phyloP scores from a whole-genome alignment of 2,329 filamentous ascomycete species.

The Talaromyces sp. region DNA sequence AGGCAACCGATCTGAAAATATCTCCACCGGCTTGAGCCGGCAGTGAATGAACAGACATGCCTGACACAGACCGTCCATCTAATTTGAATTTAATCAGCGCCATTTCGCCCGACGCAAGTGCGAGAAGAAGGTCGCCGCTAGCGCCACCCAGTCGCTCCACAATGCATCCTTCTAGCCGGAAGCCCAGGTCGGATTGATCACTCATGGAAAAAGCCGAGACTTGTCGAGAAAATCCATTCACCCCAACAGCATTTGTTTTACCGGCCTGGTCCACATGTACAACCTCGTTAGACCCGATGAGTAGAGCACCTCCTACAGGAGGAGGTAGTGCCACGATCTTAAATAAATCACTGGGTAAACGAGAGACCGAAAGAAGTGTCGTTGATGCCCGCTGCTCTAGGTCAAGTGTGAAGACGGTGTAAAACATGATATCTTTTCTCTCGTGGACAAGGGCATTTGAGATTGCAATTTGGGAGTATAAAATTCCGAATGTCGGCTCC shows the following conservation, averaged over 20 bases:
- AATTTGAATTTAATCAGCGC: slow-evolving; percentile 79
- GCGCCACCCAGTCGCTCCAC: slow-evolving; percentile 77
- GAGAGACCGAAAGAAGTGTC: slow-evolving; percentile 81
- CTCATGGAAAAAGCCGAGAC: slow-evolving; percentile 80
- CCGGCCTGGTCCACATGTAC: slow-evolving; percentile 96
- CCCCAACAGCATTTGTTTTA: slow-evolving; percentile 86
- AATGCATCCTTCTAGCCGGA: slow-evolving; percentile 79
- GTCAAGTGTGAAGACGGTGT: slow-evolving; percentile 94
- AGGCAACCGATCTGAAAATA: slow-evolving; percentile 63
- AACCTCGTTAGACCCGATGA: slow-evolving; percentile 86
- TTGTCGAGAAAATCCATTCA: slow-evolving; percentile 86
- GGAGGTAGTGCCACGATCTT: slow-evolving; percentile 79
- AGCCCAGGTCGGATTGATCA: slow-evolving; percentile 78
- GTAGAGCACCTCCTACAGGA: slow-evolving; percentile 83
- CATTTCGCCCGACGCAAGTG: slow-evolving; percentile 74
- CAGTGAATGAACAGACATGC: slow-evolving; percentile 72
- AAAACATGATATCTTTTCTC: slow-evolving; percentile 81
- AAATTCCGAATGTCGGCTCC: slow-evolving; percentile 93
- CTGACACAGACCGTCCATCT: slow-evolving; percentile 88
- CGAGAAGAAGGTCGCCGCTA: slow-evolving; percentile 80
- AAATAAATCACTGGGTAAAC: slow-evolving; percentile 84
- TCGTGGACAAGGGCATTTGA: slow-evolving; percentile 74
- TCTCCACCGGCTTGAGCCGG: slow-evolving; percentile 64
- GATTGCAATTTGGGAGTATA: slow-evolving; percentile 74
- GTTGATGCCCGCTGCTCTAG: slow-evolving; percentile 92